Base-by-base conservation (phyloP, 192 early-diverging fungal genomes). In the Rhizoclosmatium sp. region DNA sequence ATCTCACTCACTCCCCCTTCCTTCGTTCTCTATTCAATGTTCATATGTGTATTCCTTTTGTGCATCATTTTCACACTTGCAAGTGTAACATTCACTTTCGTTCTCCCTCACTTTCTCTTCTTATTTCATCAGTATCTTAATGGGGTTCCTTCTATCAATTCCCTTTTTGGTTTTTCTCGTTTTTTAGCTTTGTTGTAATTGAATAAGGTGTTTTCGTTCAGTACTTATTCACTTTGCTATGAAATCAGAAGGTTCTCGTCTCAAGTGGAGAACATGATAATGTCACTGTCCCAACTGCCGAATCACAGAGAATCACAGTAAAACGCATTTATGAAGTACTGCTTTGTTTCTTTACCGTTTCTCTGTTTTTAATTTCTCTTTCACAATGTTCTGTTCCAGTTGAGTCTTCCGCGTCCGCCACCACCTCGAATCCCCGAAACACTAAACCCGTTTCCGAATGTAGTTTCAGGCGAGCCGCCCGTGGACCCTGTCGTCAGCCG, bases 391-490 rank as follows among this genome's bases (percentile, higher is more conserved):
- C 49, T 79, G 78, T 61, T 31, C 69, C 0, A 79, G 78, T 79
- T 59, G 41, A 23, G 21, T 12, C 31, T 1, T 7, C 14, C 39
- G 10, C 60, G 23, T 23, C 39, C 39, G 21, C 54, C 16, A 46
- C 54, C 51, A 62, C 14, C 41, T n/a, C 31, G 14, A 12, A 31
- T 31, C 47, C n/a, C 31, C 16, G 10, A 42, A 21, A 9, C 46
- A 47, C n/a, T 31, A 78, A 9, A 44, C 0, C 21, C 14, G 21
- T 21, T 82, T 39, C 12, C 62, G 5, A 49, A 19, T 69, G 45
- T 85, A 98, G 96, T 99, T 81, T 97, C 96, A 47, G 97, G 97
- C 40, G 95, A 97, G 84, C 86, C 91, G 46, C 94, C 94, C 54
- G 86, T 88, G 69, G 90, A 94, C 74, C 97, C 98, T 3, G 98